phyloP scores from a whole-genome alignment of 2,329 filamentous ascomycete genomes.

The Saccharata proteae region DNA sequence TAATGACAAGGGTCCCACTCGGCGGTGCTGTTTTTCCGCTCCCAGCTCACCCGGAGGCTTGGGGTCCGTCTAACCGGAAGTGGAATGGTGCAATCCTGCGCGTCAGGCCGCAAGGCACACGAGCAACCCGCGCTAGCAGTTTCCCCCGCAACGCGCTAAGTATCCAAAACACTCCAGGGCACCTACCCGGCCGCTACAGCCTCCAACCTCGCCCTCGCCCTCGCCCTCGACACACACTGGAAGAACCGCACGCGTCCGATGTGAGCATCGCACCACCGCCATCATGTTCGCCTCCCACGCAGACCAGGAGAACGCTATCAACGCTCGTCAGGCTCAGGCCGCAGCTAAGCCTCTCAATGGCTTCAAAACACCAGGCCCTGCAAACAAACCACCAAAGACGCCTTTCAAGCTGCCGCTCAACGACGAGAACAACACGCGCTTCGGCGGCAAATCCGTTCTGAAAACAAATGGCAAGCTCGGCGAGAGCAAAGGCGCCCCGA shows the following conservation, averaged over 20 bases:
- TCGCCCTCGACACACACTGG: too few relatives aligned
- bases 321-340: constrained; percentile 58
- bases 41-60: too few relatives aligned
- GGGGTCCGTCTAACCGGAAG: too few relatives aligned
- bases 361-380: constrained; percentile 76
- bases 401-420: constrained; percentile 66
- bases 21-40: too few relatives aligned
- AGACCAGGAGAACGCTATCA: constrained; percentile 81
- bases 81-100: too few relatives aligned
- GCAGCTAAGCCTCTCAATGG: constrained; percentile 59
- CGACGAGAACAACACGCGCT: constrained; percentile 70
- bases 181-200: too few relatives aligned
- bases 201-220: too few relatives aligned
- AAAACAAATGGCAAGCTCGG: constrained; percentile 45
- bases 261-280: constrained; percentile 17
- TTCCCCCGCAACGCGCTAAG: too few relatives aligned
- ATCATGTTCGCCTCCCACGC: constrained; percentile 60
- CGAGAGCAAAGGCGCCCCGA: constrained; percentile 40
- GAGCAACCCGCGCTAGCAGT: too few relatives aligned
- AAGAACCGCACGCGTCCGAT: background rate
- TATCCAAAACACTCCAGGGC: too few relatives aligned
- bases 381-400: constrained; percentile 64
- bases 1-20: too few relatives aligned
- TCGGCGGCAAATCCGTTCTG: constrained; percentile 46
- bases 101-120: too few relatives aligned